Conservation (phyloP, 306 rosid genomes). For the Pachyrhizus erosus region DNA sequence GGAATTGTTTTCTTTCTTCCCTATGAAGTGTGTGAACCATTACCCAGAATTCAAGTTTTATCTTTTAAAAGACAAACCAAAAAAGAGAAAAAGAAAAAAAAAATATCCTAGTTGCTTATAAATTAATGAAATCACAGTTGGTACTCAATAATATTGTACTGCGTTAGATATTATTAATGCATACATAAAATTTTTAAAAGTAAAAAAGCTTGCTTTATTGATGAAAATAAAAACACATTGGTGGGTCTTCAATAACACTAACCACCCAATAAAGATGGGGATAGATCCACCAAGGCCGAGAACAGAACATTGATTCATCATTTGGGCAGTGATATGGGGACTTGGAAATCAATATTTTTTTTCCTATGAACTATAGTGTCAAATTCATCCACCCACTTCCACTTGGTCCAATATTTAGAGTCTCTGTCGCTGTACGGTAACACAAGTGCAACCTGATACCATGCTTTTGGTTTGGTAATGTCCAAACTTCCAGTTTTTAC, state of each 20-base stretch:
- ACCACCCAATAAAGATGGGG: constrained; percentile 45
- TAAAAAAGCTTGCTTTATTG: constrained; percentile 38
- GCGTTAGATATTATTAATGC: constrained; percentile 16
- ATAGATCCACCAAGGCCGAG: constrained; percentile 31
- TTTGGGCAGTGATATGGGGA: constrained; percentile 34
- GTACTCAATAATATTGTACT: constrained; percentile 28
- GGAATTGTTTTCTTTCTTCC: constrained; percentile 22
- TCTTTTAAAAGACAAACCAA: background rate
- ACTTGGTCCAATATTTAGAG: constrained; percentile 21
- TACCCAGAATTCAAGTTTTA: background rate
- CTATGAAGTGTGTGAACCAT: background rate
- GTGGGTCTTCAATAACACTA: constrained; percentile 43
- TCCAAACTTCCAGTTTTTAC: constrained; percentile 36
- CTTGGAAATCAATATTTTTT: constrained; percentile 36
- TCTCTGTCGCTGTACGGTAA: constrained; percentile 9
- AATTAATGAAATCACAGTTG: constrained; percentile 41
- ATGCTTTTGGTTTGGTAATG: constrained; percentile 37
- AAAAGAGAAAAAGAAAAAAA: background rate
- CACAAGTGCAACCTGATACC: constrained; percentile 32
- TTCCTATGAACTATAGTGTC: constrained; percentile 18
- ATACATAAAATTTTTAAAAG: constrained; percentile 11
- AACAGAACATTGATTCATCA: constrained; percentile 38
- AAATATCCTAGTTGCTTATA: constrained; percentile 16
- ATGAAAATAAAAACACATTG: constrained; percentile 26
- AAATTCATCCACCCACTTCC: constrained; percentile 44